Base-by-base conservation (phyloP, 129 eudicot genomes). In the Pulicaria dysenterica region DNA sequence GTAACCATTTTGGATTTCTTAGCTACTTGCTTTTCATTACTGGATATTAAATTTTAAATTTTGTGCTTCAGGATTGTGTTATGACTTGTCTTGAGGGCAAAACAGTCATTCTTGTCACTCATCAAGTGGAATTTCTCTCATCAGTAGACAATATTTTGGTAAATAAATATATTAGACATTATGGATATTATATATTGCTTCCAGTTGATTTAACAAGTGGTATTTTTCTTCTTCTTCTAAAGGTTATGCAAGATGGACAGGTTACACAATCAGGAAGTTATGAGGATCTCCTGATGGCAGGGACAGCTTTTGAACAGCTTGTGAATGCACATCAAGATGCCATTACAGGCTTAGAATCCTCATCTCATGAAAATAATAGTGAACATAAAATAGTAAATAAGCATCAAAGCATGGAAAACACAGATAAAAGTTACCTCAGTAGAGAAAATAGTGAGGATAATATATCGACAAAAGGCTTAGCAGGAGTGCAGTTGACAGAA, bases 111-210 rank as follows among this genome's bases (percentile, higher is more conserved):
- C 90, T 92, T 7, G 96, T 87, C 57, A 92, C 96, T 49, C 98
- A 89, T 83, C 95, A 87, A 82, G 91, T 92, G 80, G 96, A 92
- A 69, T 87, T 87, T 73, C 95, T 92, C 13, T 75, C 87, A 8
- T 71, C 74, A 6, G 96, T 83, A 17, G 94, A 92, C 71, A 66
- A 64, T 12, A 87, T 92, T 74, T 77, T 89, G 94, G 96, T 92
- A 91, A 87, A 17, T 6, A 57, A 7, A 36, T 24, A 24, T 24
- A 64, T 45, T 19, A 46, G 7, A 69, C 10, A 12, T 49, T 69
- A 77, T 45, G 17, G 45, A 56, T 67, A 15, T 75, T 55, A 3
- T 13, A 19, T 24, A 24, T 24, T 24, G 31, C 31, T 24, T 24
- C 31, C 31, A 24, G 2, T 24, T 2, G 2, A 24, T 24, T 24